Percentiles rank a stretch among this genome's conserved stretches.
Conservation (phyloP, 2,329 filamentous ascomycete genomes). For the Plectosphaerella sp. region DNA sequence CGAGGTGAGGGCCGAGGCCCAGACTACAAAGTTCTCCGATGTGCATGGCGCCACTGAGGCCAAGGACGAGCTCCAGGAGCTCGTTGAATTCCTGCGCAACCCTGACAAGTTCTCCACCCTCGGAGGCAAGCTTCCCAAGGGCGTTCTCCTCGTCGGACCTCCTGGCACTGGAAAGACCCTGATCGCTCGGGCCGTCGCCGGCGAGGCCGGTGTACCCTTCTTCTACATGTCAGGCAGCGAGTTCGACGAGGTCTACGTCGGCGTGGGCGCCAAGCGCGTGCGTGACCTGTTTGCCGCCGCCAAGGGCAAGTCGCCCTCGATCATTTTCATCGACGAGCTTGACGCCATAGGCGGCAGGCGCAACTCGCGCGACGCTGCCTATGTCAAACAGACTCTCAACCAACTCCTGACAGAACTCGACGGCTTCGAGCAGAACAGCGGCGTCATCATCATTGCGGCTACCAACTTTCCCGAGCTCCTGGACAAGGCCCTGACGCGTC, state of each 20-base stretch:
- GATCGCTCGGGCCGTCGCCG: constrained; percentile 89
- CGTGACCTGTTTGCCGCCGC: constrained; percentile 86
- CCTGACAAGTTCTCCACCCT: constrained; percentile 91
- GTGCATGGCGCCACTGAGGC: constrained; percentile 98
- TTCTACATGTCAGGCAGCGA: constrained; percentile 99
- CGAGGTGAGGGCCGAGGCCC: constrained; percentile 88
- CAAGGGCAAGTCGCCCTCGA: constrained; percentile 80
- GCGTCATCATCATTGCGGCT: constrained; percentile 91
- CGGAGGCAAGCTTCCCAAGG: constrained; percentile 94
- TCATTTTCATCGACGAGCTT: constrained; percentile 93
- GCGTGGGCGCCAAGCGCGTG: constrained; percentile 93
- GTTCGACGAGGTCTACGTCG: constrained; percentile 97
- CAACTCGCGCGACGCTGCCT: constrained; percentile 87
- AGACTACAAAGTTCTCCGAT: constrained; percentile 86
- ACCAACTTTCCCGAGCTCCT: constrained; percentile 94
- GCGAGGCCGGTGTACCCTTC: constrained; percentile 95
- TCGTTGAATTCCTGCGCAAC: constrained; percentile 93
- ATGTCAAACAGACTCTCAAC: constrained; percentile 96
- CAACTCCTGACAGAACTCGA: constrained; percentile 95
- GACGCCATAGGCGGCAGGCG: constrained; percentile 93
- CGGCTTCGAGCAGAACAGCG: constrained; percentile 90
- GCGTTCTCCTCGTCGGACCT: constrained; percentile 89
- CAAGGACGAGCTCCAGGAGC: constrained; percentile 94
- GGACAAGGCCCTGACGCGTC: constrained; percentile 94
- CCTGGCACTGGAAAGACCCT: constrained; percentile 98